A percentile compares a stretch with the other conserved stretches of the same genome.
phyloP scores from a whole-genome alignment of 225 moss, liverwort and hornwort genomes.

The Rhytidiadelphus loreus region DNA sequence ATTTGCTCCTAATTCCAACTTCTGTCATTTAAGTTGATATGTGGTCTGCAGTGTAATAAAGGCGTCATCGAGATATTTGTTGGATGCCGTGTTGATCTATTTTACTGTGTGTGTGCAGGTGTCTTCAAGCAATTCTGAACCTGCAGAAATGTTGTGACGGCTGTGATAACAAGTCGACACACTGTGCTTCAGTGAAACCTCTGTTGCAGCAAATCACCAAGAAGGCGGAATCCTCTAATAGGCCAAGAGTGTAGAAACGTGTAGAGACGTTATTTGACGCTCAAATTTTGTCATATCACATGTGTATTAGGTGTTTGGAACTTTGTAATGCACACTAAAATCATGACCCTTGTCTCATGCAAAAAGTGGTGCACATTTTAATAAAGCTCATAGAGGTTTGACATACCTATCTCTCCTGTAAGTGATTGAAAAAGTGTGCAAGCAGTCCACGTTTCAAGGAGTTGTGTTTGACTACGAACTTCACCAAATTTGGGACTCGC shows the following conservation, averaged over 20 bases:
- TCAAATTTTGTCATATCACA: background rate
- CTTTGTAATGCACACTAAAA: background rate
- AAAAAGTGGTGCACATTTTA: background rate
- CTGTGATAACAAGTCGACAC: slow-evolving; percentile 41
- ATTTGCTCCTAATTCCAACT: background rate
- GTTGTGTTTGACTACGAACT: background rate
- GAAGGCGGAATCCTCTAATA: slow-evolving; percentile 15
- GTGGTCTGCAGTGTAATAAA: background rate
- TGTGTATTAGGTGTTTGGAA: background rate
- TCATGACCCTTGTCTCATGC: background rate
- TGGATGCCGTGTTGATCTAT: background rate
- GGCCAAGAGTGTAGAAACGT: background rate
- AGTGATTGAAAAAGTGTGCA: background rate
- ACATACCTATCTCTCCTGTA: background rate
- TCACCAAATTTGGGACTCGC: background rate
- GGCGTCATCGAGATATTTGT: background rate
- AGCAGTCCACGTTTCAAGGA: background rate
- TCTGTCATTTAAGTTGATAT: background rate
- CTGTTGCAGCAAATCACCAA: slow-evolving; percentile 37
- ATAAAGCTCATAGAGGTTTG: background rate
- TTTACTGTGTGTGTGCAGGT: slow-evolving; percentile 15
- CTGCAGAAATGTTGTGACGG: slow-evolving; percentile 46
- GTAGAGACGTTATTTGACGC: background rate
- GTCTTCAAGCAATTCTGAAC: slow-evolving; percentile 39
- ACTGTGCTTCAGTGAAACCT: slow-evolving; percentile 58